Evolutionary conservation across 1,139 yeast species (phyloP), one percentile per base, ranked within the genome.

Genomic region (Hanseniaspora uvarum): DNA sequence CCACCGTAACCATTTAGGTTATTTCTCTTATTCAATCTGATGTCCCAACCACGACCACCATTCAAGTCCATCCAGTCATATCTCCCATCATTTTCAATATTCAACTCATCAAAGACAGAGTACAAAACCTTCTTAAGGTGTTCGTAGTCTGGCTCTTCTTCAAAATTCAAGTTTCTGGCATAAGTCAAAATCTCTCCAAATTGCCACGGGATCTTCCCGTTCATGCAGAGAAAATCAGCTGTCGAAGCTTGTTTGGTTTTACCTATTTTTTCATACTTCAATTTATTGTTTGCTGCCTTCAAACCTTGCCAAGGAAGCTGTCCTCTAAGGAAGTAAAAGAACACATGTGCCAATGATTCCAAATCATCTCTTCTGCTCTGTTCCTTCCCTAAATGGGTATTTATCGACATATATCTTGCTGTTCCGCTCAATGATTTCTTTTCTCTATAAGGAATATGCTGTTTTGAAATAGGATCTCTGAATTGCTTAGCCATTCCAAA

Each of bases 401-500:
- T 92, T 63, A 92, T 89, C 37, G 95, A 85, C 96, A 89, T 89
- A 72, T 92, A 92, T 65, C 98, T 80, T 12, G 97, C 97, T 3
- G 98, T 92, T 52, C 98, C 98, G 68, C 94, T 83, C 63, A 92
- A 76, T 28, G 95, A 82, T 70, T 92, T 92, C 68, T 89, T 83
- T 68, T 92, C 97, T 62, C 96, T 79, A 70, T 92, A 92, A 21
- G 98, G 97, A 60, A 92, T 92, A 71, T 92, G 98, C 67, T 83
- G 92, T 66, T 87, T 86, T 5, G 96, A 86, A 68, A 87, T 79
- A 55, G 96, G 96, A 68, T 92, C 97, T 63, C 96, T 78, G 70
- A 86, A 92, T 67, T 88, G 96, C 70, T 92, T 92, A 46, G 96
- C 96, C 97, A 92, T 89, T 59, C 98, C 98, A 67, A 88, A 92